Conservation (phyloP, 140 eudicot genomes). For the Senecio squalidus region DNA sequence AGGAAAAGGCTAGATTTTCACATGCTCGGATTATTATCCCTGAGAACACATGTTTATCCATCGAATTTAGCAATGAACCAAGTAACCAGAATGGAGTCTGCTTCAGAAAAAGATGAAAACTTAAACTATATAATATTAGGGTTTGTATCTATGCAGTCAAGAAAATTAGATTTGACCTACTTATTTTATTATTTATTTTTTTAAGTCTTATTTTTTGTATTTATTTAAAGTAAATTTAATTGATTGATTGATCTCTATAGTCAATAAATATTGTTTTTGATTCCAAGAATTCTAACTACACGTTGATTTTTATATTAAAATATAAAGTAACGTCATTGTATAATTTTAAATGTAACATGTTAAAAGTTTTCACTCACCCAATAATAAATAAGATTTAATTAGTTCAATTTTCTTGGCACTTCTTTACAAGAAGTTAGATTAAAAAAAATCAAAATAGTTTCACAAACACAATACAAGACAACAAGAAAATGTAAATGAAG, state of each 20-base stretch:
- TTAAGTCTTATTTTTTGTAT: background rate
- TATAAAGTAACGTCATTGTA: constrained; percentile 5
- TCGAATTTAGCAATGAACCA: constrained; percentile 28
- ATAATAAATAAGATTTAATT: constrained; percentile 3
- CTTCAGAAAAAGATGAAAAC: constrained; percentile 8
- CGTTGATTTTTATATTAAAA: constrained; percentile 8
- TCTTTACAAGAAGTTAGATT: constrained; percentile 11
- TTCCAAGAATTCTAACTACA: constrained; percentile 21
- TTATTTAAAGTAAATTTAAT: background rate
- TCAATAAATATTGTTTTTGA: constrained; percentile 8
- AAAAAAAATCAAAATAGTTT: background rate
- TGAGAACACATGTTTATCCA: constrained; percentile 40
- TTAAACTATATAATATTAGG: constrained; percentile 6
- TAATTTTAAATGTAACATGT: constrained; percentile 2
- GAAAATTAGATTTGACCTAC: constrained; percentile 10
- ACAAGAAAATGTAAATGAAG: background rate
- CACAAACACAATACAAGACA: constrained; percentile 16
- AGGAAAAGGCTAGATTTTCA: constrained; percentile 25
- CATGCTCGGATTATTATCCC: constrained; percentile 32
- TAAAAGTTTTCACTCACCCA: constrained; percentile 12
- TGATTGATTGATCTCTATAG: constrained; percentile 21
- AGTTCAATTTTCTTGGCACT: constrained; percentile 19
- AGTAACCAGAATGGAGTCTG: constrained; percentile 13
- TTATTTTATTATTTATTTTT: background rate
- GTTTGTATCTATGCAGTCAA: constrained; percentile 14